These are phyloP conservation scores for Globisporangium recalcitrans DNA, from an alignment of 352 stramenopile genomes.

Conservation along the genomic window DNA sequence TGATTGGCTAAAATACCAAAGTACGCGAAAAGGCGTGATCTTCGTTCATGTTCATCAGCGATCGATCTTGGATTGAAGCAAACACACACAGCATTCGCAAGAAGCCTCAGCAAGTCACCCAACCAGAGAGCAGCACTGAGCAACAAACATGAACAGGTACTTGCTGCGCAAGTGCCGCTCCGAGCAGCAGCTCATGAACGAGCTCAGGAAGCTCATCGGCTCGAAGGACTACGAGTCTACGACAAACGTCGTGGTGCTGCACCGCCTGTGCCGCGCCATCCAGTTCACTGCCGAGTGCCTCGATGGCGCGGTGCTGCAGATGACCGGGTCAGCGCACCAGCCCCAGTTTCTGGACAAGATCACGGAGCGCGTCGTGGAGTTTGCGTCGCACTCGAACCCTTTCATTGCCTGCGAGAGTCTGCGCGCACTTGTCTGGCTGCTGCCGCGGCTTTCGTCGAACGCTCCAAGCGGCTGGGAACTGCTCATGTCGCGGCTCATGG, in stretches of 20 bases:
- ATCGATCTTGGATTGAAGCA: background rate
- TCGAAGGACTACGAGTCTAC: conserved; percentile 49
- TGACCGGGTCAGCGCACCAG: conserved; percentile 34
- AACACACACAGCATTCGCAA: background rate
- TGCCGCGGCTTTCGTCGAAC: conserved; percentile 29
- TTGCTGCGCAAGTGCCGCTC: conserved; percentile 65
- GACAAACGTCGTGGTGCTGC: conserved; percentile 26
- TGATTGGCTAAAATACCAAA: background rate
- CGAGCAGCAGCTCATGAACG: conserved; percentile 82
- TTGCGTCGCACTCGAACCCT: conserved; percentile 37
- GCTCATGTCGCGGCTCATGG: conserved; percentile 41
- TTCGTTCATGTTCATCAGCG: no score
- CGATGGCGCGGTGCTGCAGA: conserved; percentile 40
- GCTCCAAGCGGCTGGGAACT: conserved; percentile 28
- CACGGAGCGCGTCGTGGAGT: conserved; percentile 34
- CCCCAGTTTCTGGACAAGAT: conserved; percentile 50
- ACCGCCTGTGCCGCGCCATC: conserved; percentile 40
- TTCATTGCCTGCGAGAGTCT: conserved; percentile 60
- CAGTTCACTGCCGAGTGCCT: conserved; percentile 54
- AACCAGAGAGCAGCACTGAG: background rate
- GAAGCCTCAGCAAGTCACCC: no score
- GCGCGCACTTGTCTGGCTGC: conserved; percentile 64
- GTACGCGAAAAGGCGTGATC: background rate
- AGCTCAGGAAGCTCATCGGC: conserved; percentile 55
- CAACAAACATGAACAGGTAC: conserved; percentile 55